Evolutionary conservation across 768 basidiomycete genomes (phyloP), one percentile per base, ranked within the genome.

Genomic region (Auriscalpium vulgare): DNA sequence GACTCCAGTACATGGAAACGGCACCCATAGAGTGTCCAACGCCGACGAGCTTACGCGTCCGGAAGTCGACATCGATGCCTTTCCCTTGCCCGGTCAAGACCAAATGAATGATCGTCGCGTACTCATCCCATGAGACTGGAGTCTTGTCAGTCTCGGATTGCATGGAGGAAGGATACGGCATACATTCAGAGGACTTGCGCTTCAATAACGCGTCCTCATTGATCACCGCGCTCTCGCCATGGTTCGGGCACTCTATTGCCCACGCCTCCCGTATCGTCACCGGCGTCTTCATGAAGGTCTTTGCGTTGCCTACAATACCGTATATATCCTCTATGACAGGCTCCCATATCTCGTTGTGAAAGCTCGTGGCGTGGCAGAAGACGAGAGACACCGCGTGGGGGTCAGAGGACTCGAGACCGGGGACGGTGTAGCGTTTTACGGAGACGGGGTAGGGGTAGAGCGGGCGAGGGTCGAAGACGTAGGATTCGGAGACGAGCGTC

Each of bases 301-400:
- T 56, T 13, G 49, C 35, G 2, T 9, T 34, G 16, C 17, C 63
- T 4, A 74, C 54, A 1, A 74, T 48, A 2, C 40, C 56, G 49
- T 71, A 75, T 16, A 83, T 63, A 8, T 79, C 75, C 8, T 78
- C 76, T 3, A 84, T 67, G 0, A 74, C 72, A 0, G 82, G 80
- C 59, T 83, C 81, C 78, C 79, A 83, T n/a, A 72, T 72, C 60
- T 83, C 82, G 59, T 83, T 83, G 62, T 78, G 78, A 62, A 78
- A 80, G 0, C 81, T 75, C 1, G 78, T 80, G 8, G 75, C 80
- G 59, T 83, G 82, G 1, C 78, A 64, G 51, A 81, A 74, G 36
- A 83, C 64, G 35, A 82, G 66, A 0, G 82, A 82, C 10, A 75
- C 49, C 0, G 75, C 80, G 16, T 70, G 68, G 0, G 67, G 61